These are phyloP conservation scores for Pontederia paniculata DNA, from an alignment of 176 grass and related monocot genomes.

Conservation along the genomic window DNA sequence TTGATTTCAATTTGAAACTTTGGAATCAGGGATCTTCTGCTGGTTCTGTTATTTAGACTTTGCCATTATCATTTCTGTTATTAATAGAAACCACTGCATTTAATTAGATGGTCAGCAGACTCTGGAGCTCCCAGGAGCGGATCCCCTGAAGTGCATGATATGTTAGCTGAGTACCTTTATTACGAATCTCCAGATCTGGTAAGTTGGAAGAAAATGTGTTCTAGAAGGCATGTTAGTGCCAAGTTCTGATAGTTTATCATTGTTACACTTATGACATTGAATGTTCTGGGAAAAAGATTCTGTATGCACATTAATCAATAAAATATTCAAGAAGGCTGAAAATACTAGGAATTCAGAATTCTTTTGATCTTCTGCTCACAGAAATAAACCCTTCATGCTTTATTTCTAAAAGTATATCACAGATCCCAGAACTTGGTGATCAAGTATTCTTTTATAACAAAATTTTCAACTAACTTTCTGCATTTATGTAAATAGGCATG, in stretches of 20 bases:
- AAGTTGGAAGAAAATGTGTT: constrained; percentile 24
- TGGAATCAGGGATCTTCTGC: not conserved
- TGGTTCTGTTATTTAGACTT: not conserved
- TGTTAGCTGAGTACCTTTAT: constrained; percentile 91
- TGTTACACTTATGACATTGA: not conserved
- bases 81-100: constrained; percentile 8
- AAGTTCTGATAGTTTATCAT: not conserved
- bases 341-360: no score
- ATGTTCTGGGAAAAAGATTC: no score
- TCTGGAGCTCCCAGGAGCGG: constrained; percentile 66
- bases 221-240: not conserved
- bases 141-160: constrained; percentile 77
- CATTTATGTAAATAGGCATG: no score
- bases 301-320: no score
- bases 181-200: constrained; percentile 91
- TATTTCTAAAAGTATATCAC: no score
- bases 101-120: constrained; percentile 78
- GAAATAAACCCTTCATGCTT: no score
- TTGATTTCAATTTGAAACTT: not conserved
- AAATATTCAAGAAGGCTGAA: no score
- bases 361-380: no score
- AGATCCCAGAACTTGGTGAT: no score
- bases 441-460: no score
- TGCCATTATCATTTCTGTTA: constrained; percentile 13
- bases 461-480: no score